Evolutionary conservation across 805 yeast genomes (phyloP).

Genomic region (Yarrowia bubula): DNA sequence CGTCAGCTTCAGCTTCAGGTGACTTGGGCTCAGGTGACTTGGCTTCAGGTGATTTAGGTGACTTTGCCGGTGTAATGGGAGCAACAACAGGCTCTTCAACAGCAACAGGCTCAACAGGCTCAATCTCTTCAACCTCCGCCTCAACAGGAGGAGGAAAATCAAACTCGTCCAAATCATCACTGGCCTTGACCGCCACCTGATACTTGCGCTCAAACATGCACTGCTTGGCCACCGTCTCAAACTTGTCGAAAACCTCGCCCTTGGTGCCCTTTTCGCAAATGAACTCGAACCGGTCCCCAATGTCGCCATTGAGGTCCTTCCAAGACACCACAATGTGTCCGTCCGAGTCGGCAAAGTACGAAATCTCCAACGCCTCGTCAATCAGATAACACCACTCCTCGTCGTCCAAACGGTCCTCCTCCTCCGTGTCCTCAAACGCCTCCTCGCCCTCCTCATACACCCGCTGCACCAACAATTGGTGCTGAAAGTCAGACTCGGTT

Average conservation of each 20-base stretch:
- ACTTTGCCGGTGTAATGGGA: too few species aligned
- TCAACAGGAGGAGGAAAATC: conserved; percentile 40
- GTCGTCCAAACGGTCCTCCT: conserved; percentile 46
- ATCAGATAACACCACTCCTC: conserved; percentile 69
- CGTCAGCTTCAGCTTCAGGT: conserved; percentile 35
- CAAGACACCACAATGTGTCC: conserved; percentile 66
- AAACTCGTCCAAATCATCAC: conserved; percentile 57
- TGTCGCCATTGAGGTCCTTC: conserved; percentile 82
- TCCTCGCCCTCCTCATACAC: conserved; percentile 69
- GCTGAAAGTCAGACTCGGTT: conserved; percentile 62
- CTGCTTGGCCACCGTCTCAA: conserved; percentile 58
- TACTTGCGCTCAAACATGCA: conserved; percentile 79
- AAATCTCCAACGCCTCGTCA: conserved; percentile 57
- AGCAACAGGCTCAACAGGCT: not conserved
- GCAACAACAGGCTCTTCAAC: not conserved
- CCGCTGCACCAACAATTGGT: conserved; percentile 68
- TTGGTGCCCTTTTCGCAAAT: conserved; percentile 59
- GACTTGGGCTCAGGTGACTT: too few species aligned
- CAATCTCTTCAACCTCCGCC: conserved; percentile 6
- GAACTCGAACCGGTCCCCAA: conserved; percentile 81
- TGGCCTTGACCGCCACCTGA: conserved; percentile 47
- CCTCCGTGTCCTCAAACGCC: conserved; percentile 50
- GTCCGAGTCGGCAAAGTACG: conserved; percentile 50
- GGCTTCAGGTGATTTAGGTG: too few species aligned
- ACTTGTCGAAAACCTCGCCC: conserved; percentile 51